Base-by-base conservation (phyloP, 2,329 filamentous ascomycete species). In the Basipetospora chlamydospora region DNA sequence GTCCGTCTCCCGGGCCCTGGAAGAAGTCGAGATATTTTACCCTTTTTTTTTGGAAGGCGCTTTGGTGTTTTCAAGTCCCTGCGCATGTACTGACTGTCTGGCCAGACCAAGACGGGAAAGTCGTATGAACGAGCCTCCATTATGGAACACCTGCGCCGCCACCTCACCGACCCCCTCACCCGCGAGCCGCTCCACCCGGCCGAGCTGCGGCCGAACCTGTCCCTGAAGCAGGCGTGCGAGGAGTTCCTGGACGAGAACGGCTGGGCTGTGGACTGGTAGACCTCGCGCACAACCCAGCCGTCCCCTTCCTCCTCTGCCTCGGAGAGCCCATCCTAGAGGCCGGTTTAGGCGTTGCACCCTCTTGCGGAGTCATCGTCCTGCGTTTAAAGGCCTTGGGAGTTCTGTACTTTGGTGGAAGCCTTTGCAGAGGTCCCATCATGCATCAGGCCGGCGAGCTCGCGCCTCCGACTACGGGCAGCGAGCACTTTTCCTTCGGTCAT, bases 61-160 rank as follows among this genome's bases (percentile, higher is more conserved):
- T n/a, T n/a, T n/a, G n/a, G n/a, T n/a, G n/a, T n/a, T n/a, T n/a
- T n/a, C n/a, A n/a, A n/a, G n/a, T n/a, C n/a, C n/a, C n/a, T n/a
- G n/a, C n/a, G n/a, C 0, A 15, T n/a, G 9, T 18, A 26, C 39
- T 48, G 39, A 51, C 41, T 25, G 11, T 32, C 18, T 8, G 44
- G 47, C 8, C 16, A 64, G 77, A 88, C 83, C 1, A 86, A 81
- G 49, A 87, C 80, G 1, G 90, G 90, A 10, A 82, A 87, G 44
- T 90, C 81, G 2, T 98, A 94, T 53, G 90, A 96, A 54, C 73
- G 88, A 28, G 69, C 82, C 0, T 82, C 82, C 12, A 80, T 98
- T 42, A 66, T 86, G 50, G 85, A 93, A 56, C 86, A 95, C 52
- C 65, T 98, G 18, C 79, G 80, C 48, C 67, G 80, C 16, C 73